Conservation (phyloP, 345 rosid genomes). For the Schrenkiella parvula region DNA sequence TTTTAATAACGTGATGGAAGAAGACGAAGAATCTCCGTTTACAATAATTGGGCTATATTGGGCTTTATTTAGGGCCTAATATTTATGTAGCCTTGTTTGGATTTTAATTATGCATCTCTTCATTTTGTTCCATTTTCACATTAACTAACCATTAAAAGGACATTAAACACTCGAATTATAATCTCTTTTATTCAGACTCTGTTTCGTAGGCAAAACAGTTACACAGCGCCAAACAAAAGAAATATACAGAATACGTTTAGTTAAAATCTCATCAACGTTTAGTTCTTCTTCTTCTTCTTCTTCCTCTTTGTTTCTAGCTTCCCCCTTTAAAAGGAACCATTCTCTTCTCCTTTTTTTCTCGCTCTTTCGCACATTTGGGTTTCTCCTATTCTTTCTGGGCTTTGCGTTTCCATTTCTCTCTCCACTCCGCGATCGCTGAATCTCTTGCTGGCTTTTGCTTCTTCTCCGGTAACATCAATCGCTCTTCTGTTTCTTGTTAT, state of each 20-base stretch:
- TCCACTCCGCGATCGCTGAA: neutral
- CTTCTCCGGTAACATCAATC: neutral
- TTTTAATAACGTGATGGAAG: neutral
- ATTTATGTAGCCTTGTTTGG: too few species aligned
- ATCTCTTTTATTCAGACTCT: too few species aligned
- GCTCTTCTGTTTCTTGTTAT: neutral
- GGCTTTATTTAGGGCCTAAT: neutral
- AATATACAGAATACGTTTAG: neutral
- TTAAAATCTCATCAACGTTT: neutral
- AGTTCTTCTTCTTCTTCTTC: neutral
- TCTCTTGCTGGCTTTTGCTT: constrained; percentile 9
- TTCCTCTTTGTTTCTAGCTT: neutral
- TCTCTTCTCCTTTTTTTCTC: too few species aligned
- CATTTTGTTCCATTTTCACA: too few species aligned
- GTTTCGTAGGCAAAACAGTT: too few species aligned
- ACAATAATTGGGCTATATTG: neutral
- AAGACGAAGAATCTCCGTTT: neutral
- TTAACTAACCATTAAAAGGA: too few species aligned
- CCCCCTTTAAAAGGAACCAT: neutral
- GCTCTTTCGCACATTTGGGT: neutral
- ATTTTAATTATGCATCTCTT: too few species aligned
- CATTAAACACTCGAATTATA: too few species aligned
- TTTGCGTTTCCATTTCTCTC: too few species aligned
- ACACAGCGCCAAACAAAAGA: neutral
- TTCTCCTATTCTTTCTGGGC: neutral